Evolutionary conservation across 192 early-diverging fungal species (phyloP).

Genomic region (Mortierella claussenii): DNA sequence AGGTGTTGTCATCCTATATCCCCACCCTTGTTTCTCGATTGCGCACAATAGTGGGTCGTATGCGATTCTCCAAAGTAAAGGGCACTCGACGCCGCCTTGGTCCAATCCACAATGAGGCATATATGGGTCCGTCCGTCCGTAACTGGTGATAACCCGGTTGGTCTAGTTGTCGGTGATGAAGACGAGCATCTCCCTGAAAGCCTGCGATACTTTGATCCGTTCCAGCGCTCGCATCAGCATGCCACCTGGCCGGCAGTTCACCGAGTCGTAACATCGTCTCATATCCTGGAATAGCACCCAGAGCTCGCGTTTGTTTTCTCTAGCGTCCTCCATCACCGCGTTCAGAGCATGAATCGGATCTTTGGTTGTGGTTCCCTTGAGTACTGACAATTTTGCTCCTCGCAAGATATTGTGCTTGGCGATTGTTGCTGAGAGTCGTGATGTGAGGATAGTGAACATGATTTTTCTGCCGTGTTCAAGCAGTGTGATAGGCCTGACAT

Average conservation of each 20-base stretch:
- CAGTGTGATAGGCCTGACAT: slow-evolving; percentile 16
- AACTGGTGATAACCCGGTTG: slow-evolving; percentile 14
- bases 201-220: background rate
- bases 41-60: slow-evolving; percentile 9
- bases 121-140: slow-evolving; percentile 7
- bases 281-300: slow-evolving; percentile 30
- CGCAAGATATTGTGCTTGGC: background rate
- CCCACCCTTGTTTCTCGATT: background rate
- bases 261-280: slow-evolving; percentile 19
- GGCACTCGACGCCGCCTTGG: slow-evolving; percentile 28
- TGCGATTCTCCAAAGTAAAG: slow-evolving; percentile 1
- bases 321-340: slow-evolving; percentile 24
- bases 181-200: background rate
- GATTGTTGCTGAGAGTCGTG: background rate
- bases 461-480: slow-evolving; percentile 26
- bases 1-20: background rate
- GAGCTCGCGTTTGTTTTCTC: slow-evolving; percentile 11
- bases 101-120: slow-evolving; percentile 12
- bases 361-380: slow-evolving; percentile 23
- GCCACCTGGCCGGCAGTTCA: slow-evolving; percentile 10
- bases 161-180: background rate
- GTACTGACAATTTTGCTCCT: slow-evolving; percentile 20
- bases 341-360: slow-evolving; percentile 28
- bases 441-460: slow-evolving; percentile 14
- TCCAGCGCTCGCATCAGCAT: background rate